Evolutionary conservation across 2,329 filamentous ascomycete genomes (phyloP).

Genomic region (Cladosporium phlei): DNA sequence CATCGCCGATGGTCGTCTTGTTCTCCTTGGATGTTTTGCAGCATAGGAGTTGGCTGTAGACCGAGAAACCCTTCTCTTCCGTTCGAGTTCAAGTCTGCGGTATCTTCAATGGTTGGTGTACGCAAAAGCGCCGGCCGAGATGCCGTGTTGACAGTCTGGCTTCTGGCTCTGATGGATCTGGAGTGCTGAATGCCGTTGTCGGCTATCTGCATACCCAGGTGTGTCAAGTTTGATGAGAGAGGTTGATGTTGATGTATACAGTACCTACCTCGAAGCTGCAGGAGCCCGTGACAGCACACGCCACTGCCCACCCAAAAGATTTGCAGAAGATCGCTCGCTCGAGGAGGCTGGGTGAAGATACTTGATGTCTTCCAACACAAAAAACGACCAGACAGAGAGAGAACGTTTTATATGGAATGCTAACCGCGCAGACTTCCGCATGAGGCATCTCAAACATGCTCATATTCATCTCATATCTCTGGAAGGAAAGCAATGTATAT

Average conservation of each 20-base stretch:
- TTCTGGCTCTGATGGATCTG: too few relatives aligned
- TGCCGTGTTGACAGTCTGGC: neutral
- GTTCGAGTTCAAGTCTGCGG: neutral
- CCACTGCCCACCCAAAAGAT: neutral
- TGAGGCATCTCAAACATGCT: conserved; percentile 4
- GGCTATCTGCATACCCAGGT: too few relatives aligned
- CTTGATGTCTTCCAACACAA: too few relatives aligned
- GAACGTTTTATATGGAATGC: conserved; percentile 1
- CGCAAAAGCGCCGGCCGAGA: neutral
- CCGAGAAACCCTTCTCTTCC: neutral
- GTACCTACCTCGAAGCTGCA: neutral
- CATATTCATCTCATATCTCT: conserved; percentile 5
- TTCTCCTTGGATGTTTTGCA: too few relatives aligned
- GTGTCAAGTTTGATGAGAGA: neutral
- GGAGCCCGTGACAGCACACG: neutral
- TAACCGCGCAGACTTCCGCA: conserved; percentile 11
- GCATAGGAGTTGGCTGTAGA: neutral
- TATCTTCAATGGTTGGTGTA: too few relatives aligned
- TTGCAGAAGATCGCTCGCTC: neutral
- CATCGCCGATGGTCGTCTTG: too few relatives aligned
- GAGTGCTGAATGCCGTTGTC: too few relatives aligned
- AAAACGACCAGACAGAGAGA: too few relatives aligned
- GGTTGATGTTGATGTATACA: neutral
- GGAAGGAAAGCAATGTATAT: neutral
- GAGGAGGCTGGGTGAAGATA: neutral